Base-by-base conservation (phyloP, 1,139 yeast species). In the Insectozyma bohioensis region DNA sequence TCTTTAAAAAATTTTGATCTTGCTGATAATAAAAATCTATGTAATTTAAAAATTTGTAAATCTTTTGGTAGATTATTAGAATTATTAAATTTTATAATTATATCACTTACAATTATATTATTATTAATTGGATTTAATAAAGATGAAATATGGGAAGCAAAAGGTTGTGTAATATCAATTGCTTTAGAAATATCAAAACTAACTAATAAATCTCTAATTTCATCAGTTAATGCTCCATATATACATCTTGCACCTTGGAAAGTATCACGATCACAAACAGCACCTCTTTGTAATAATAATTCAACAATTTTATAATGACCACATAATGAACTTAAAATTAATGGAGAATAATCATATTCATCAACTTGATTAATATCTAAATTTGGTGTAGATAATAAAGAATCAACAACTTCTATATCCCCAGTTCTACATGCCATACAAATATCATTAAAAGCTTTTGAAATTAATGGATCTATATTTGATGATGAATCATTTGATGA, bases 191-290 rank as follows among this genome's bases (percentile, higher is more conserved):
- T 72, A 50, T 82, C 88, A 49, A 72, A 80, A 36, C 78, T 67
- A 12, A 80, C 52, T 36, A 85, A 56, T 17, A 81, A 52, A 33
- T 75, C 71, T 30, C 88, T 56, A 16, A 85, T 85, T 9, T 63
- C 57, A 47, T 82, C 87, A 16, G 74, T 85, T 36, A 85, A 56
- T 0, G 94, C 94, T 2, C 90, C 94, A 49, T 85, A 83, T 2
- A 84, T 68, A 44, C 92, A 84, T 28, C 94, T 67, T 8, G 83
- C 87, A 2, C 95, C 94, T 54, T 84, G 85, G 49, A 78, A 79
- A 13, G 88, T 80, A 49, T 84, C 92, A 49, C 88, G 67, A 52
- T 83, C 90, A 54, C 90, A 82, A 2, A 78, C 68, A 0, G 94
- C 88, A 6, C 95, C 95, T 33, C 80, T 67, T 18, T 54, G 44